Conservation (phyloP, 768 basidiomycete genomes). For the Naganishia vaughanmartiniae region DNA sequence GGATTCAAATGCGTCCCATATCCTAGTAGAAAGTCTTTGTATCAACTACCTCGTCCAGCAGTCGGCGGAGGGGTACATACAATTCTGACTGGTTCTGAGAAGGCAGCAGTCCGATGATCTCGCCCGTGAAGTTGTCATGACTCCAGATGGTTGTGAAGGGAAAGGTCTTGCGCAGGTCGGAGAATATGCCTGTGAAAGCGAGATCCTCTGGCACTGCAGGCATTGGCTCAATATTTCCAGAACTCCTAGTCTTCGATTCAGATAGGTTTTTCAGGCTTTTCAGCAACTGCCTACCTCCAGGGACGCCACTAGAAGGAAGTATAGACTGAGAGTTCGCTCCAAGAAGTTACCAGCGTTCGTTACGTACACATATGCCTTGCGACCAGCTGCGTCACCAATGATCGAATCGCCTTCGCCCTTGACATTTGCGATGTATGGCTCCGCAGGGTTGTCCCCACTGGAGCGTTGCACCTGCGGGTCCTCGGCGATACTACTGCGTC, state of each 20-base stretch:
- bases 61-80: slow-evolving; percentile 29
- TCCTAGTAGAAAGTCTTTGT: slow-evolving; percentile 27
- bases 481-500: slow-evolving; percentile 16
- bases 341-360: neutral
- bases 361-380: slow-evolving; percentile 32
- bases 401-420: slow-evolving; percentile 21
- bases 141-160: slow-evolving; percentile 53
- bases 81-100: slow-evolving; percentile 43
- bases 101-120: slow-evolving; percentile 49
- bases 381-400: slow-evolving; percentile 29
- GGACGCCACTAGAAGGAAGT: slow-evolving; percentile 25
- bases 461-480: slow-evolving; percentile 8
- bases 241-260: slow-evolving; percentile 27
- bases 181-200: slow-evolving; percentile 47
- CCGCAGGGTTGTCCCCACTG: slow-evolving; percentile 19
- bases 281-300: slow-evolving; percentile 38
- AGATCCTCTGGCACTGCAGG: slow-evolving; percentile 43
- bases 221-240: slow-evolving; percentile 35
- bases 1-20: slow-evolving; percentile 42
- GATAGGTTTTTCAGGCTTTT: slow-evolving; percentile 45
- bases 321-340: neutral
- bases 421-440: slow-evolving; percentile 28
- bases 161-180: slow-evolving; percentile 49
- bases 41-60: neutral
- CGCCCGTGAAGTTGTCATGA: slow-evolving; percentile 49